phyloP scores from a whole-genome alignment of 202 grass and related monocot genomes.

The Eragrostis tef region DNA sequence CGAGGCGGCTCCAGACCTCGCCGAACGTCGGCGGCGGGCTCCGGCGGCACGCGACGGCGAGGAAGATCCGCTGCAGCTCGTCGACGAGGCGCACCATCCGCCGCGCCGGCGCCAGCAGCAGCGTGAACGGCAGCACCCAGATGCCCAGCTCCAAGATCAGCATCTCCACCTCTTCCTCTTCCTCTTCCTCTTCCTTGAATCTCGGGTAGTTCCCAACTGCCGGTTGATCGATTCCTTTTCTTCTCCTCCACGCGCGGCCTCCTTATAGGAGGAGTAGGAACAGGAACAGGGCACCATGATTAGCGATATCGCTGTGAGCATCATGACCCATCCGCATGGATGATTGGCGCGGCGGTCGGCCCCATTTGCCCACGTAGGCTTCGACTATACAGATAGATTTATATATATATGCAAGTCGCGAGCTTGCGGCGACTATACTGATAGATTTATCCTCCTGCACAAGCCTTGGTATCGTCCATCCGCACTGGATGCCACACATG shows the following conservation, averaged over 20 bases:
- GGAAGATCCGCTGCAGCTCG: constrained; percentile 60
- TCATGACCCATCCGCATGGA: background rate
- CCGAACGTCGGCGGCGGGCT: background rate
- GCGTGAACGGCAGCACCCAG: constrained; percentile 74
- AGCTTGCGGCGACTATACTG: background rate
- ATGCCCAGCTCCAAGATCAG: constrained; percentile 76
- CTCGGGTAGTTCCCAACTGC: background rate
- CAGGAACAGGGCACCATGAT: background rate
- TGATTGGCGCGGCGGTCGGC: constrained; percentile 19
- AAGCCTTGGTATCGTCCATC: too few relatives aligned
- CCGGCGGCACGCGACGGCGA: constrained; percentile 47
- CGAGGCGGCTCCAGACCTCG: constrained; percentile 56
- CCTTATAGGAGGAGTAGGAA: background rate
- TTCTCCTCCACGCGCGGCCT: background rate
- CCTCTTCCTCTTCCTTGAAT: background rate
- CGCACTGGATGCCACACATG: too few relatives aligned
- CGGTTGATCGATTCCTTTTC: background rate
- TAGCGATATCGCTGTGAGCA: background rate
- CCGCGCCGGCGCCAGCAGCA: constrained; percentile 64
- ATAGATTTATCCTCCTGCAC: background rate
- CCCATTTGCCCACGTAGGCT: constrained; percentile 22
- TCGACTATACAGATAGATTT: background rate
- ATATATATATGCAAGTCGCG: background rate
- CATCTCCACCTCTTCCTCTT: constrained; percentile 21
- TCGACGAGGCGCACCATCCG: constrained; percentile 57